Base-by-base conservation (phyloP, 2,329 filamentous ascomycete species). In the Colletotrichum incanum region DNA sequence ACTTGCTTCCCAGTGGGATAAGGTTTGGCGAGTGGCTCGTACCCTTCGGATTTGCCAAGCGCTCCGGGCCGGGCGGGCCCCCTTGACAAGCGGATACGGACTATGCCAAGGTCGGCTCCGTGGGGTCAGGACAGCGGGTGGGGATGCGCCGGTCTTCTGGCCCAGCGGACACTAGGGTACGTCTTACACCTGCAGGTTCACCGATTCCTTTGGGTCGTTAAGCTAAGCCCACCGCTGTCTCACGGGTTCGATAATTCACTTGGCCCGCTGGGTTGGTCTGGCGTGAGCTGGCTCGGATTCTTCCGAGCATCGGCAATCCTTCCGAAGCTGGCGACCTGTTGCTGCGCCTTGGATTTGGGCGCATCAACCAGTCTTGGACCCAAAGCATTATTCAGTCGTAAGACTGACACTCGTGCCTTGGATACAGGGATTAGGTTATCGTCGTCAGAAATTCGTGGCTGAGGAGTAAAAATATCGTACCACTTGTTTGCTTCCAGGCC, bases 61-160 rank as follows among this genome's bases (percentile, higher is more conserved):
- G 54, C 62, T 14, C 52, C 52, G 52, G 65, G 50, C 59, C 65
- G 54, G 50, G 43, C 16, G 37, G 34, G 18, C 3, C 61, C 6
- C 37, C 61, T 39, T 39, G 14, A 55, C 58, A 31, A 23, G 49
- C 52, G 31, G 69, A 69, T 28, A 47, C 58, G 58, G 65, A 59
- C 50, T 59, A 14, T 49, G 54, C 52, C 41, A 20, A 28, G 34
- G 43, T 55, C 63, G 67, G 67, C n/a, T 9, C 67, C 63, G 67
- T 28, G 34, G 11, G 5, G 31, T 39, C 61, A 37, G 61, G n/a
- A 26, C 45, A 20, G 59, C 43, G 12, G 20, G 20, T 20, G 34
- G 14, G 20, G 37, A 20, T 45, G 34, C 4, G 45, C 34, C 45
- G 34, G 34, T 16, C n/a, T 43, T 5, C 34, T 54, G 43, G 34